Evolutionary conservation across 225 moss, liverwort and hornwort species (phyloP).

Genomic region (Pleurozium schreberi): DNA sequence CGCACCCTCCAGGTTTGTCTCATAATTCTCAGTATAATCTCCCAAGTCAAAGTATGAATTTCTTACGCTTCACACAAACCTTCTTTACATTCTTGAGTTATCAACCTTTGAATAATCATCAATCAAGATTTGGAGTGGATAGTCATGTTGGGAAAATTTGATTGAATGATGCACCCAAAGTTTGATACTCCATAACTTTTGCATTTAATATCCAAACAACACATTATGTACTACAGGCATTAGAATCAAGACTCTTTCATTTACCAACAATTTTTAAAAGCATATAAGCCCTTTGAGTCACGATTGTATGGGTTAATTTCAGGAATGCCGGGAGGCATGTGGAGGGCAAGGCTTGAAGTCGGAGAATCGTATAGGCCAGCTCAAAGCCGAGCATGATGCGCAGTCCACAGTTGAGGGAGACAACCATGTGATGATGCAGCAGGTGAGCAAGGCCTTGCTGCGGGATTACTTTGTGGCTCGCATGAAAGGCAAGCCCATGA

Average conservation of each 20-base stretch:
- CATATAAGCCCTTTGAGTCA: not conserved
- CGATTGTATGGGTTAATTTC: not conserved
- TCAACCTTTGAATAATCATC: not conserved
- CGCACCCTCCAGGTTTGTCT: constrained; percentile 64
- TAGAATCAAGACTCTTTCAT: not conserved
- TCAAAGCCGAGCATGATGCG: constrained; percentile 85
- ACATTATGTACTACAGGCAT: no score
- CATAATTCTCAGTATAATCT: not conserved
- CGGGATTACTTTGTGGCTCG: constrained; percentile 34
- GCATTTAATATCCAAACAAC: not conserved
- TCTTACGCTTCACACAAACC: not conserved
- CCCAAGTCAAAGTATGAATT: not conserved
- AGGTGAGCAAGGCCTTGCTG: constrained; percentile 84
- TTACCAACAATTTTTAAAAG: not conserved
- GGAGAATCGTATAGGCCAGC: constrained; percentile 66
- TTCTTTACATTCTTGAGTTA: not conserved
- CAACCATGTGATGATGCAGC: constrained; percentile 95
- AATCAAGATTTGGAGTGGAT: not conserved
- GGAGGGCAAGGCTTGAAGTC: constrained; percentile 91
- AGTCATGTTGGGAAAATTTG: not conserved
- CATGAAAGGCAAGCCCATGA: constrained; percentile 39
- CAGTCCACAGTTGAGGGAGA: constrained; percentile 92
- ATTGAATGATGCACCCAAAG: no score
- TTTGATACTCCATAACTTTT: not conserved
- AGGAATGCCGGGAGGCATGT: constrained; percentile 96